phyloP scores from a whole-genome alignment of 139 green algal species.

The Chlorokybus atmophyticus region DNA sequence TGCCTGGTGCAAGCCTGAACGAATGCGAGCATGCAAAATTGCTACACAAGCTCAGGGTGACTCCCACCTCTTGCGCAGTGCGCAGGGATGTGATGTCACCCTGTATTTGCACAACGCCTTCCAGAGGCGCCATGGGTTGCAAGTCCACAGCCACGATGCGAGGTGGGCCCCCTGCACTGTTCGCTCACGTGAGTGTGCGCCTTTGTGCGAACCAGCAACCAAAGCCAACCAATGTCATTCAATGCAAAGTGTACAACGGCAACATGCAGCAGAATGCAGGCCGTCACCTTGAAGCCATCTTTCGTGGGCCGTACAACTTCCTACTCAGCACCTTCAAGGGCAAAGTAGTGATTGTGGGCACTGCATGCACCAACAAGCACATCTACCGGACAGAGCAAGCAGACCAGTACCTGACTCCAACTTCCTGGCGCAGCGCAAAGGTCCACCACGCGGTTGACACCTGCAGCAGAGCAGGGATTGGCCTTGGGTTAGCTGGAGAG shows the following conservation, averaged over 20 bases:
- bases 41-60: not conserved
- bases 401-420: constrained; percentile 86
- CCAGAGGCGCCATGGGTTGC: constrained; percentile 94
- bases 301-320: no score
- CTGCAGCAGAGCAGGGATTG: no score
- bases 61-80: constrained; percentile 19
- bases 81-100: constrained; percentile 32
- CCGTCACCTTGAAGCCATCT: no score
- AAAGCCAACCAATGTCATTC: no score
- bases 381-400: constrained; percentile 84
- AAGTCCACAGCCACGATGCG: constrained; percentile 93
- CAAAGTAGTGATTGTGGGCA: no score
- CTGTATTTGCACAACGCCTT: constrained; percentile 84
- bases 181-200: not conserved
- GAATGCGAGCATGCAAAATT: not conserved
- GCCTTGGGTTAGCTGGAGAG: no score
- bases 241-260: not conserved
- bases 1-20: not conserved
- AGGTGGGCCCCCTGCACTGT: constrained; percentile 36
- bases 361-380: no score
- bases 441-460: constrained; percentile 84
- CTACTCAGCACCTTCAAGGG: no score
- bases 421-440: constrained; percentile 89
- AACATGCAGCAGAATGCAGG: not conserved
- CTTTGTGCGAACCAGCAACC: not conserved